Evolutionary conservation across 148 eudicot species (phyloP).

Genomic region (Vaccinium corymbosum): DNA sequence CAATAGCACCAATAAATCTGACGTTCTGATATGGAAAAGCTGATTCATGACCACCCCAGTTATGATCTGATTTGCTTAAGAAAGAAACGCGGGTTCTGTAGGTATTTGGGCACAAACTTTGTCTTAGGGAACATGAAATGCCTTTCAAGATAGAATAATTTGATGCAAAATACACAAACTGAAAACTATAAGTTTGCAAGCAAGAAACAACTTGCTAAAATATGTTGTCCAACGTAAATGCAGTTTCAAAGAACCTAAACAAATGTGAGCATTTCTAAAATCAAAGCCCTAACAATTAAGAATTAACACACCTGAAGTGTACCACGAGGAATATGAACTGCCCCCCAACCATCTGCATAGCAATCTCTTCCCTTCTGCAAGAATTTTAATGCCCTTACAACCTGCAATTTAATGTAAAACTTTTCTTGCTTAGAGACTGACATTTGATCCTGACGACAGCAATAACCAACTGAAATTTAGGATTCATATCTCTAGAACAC

Average conservation of each 20-base stretch:
- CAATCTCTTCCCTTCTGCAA: constrained; percentile 73
- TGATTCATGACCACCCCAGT: background rate
- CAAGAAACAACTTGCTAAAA: background rate
- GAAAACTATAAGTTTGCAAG: background rate
- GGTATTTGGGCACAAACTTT: background rate
- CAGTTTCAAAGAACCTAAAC: background rate
- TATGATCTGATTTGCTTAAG: background rate
- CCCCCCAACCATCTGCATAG: constrained; percentile 59
- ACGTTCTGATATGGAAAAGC: background rate
- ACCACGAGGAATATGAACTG: constrained; percentile 86
- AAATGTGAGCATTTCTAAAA: background rate
- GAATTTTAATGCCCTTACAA: constrained; percentile 79
- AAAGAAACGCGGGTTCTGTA: background rate
- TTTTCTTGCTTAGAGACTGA: background rate
- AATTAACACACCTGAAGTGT: constrained; percentile 88
- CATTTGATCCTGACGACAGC: background rate
- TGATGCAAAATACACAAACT: background rate
- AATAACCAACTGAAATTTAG: background rate
- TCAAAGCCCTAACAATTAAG: background rate
- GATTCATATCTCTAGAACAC: constrained; percentile 10
- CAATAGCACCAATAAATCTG: background rate
- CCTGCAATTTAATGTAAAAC: constrained; percentile 47
- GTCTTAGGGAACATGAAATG: background rate
- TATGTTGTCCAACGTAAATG: background rate
- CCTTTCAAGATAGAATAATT: background rate